phyloP scores from a whole-genome alignment of 2,329 filamentous ascomycete genomes.

The Aspergillus sojae region DNA sequence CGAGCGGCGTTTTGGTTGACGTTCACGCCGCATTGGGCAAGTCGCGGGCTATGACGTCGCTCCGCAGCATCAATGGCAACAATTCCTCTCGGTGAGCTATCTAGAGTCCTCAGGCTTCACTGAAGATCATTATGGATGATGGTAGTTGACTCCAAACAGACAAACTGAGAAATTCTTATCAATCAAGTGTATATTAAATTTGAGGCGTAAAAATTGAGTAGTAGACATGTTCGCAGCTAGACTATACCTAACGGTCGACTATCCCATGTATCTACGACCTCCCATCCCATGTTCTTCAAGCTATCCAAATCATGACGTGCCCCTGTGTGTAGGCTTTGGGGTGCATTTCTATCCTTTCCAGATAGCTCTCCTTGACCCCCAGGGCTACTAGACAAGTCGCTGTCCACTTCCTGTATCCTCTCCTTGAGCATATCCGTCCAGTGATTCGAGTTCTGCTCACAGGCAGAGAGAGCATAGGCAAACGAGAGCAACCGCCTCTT shows the following conservation, averaged over 20 bases:
- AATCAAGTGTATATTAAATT: background rate
- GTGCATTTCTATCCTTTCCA: background rate
- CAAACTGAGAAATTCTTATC: background rate
- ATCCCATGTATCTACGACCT: slow-evolving; percentile 31
- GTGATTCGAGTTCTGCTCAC: slow-evolving; percentile 33
- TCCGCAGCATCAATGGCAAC: background rate
- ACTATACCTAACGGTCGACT: slow-evolving; percentile 39
- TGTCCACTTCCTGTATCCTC: slow-evolving; percentile 19
- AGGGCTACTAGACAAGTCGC: background rate
- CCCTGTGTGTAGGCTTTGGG: slow-evolving; percentile 3
- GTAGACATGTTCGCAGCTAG: slow-evolving; percentile 13
- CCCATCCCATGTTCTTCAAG: slow-evolving; percentile 34
- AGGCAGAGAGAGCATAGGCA: slow-evolving; percentile 37
- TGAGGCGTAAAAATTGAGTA: background rate
- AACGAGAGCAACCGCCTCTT: slow-evolving; percentile 32
- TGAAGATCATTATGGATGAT: background rate
- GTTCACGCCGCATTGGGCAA: slow-evolving; percentile 11
- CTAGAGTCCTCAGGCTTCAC: background rate
- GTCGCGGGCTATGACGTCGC: slow-evolving; percentile 33
- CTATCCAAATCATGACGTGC: slow-evolving; percentile 21
- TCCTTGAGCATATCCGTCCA: slow-evolving; percentile 33
- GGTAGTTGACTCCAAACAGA: background rate
- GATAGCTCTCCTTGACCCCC: background rate
- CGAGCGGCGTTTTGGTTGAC: background rate
- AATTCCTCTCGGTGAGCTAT: background rate